Evolutionary conservation across 306 rosid species (phyloP).

Genomic region (barrel medic (Medicago truncatula)): MtrunA17r5.0-ANR NC_053042.1:15128501-15129000

Average conservation of each 20-base stretch:
- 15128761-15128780: too few species aligned
- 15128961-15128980: background rate
- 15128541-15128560: background rate
- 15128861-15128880: background rate
- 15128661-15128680: background rate
- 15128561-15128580: constrained; percentile 8
- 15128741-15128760: background rate
- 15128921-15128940: background rate
- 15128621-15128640: too few species aligned
- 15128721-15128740: background rate
- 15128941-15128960: background rate
- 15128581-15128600: constrained; percentile 23
- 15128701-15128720: background rate
- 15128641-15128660: too few species aligned
- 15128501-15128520: background rate
- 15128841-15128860: background rate
- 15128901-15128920: background rate
- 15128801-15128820: background rate
- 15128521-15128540: constrained; percentile 21
- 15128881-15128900: background rate
- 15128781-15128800: background rate
- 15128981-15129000: background rate
- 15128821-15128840: background rate
- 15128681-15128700: background rate
- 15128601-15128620: too few species aligned